phyloP scores from a whole-genome alignment of 805 yeast genomes.

The Clavispora phyllophila region DNA sequence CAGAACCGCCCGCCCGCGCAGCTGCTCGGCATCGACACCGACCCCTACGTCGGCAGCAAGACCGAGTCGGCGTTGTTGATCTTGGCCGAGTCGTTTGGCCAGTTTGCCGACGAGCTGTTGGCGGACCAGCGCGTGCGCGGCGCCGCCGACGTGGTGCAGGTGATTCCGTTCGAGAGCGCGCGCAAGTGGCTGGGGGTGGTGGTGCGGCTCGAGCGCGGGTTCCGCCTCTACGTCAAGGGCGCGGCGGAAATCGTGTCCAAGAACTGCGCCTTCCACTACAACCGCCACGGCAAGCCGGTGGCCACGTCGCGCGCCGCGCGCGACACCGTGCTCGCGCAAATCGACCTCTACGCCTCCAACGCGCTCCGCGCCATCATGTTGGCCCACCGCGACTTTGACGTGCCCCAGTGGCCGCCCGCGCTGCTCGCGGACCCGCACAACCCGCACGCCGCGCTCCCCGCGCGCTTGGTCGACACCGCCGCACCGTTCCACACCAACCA shows the following conservation, averaged over 20 bases:
- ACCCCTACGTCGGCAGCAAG: constrained; percentile 82
- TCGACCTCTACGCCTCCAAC: constrained; percentile 57
- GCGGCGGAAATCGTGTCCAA: constrained; percentile 85
- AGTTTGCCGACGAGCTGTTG: constrained; percentile 39
- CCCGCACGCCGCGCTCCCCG: constrained; percentile 37
- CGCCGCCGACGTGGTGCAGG: constrained; percentile 47
- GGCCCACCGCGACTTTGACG: constrained; percentile 68
- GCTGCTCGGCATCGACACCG: constrained; percentile 25
- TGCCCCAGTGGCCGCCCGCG: constrained; percentile 65
- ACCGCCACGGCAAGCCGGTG: constrained; percentile 21
- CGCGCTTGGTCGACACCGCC: constrained; percentile 22
- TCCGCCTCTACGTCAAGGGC: constrained; percentile 75
- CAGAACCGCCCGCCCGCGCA: constrained; percentile 7
- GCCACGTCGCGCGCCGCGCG: constrained; percentile 26
- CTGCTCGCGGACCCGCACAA: constrained; percentile 30
- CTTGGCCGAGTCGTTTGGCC: constrained; percentile 56
- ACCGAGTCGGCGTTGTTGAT: constrained; percentile 87
- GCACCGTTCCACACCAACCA: constrained; percentile 8
- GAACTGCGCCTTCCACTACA: constrained; percentile 44
- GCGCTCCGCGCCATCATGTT: constrained; percentile 88
- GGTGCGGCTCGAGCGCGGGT: constrained; percentile 43
- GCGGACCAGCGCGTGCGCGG: constrained; percentile 31
- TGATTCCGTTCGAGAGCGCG: constrained; percentile 86
- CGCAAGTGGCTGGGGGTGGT: constrained; percentile 91
- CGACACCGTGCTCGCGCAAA: constrained; percentile 27